These are phyloP conservation scores for Fusarium temperatum DNA, from an alignment of 2,329 filamentous ascomycete genomes.

Conservation along the genomic window DNA sequence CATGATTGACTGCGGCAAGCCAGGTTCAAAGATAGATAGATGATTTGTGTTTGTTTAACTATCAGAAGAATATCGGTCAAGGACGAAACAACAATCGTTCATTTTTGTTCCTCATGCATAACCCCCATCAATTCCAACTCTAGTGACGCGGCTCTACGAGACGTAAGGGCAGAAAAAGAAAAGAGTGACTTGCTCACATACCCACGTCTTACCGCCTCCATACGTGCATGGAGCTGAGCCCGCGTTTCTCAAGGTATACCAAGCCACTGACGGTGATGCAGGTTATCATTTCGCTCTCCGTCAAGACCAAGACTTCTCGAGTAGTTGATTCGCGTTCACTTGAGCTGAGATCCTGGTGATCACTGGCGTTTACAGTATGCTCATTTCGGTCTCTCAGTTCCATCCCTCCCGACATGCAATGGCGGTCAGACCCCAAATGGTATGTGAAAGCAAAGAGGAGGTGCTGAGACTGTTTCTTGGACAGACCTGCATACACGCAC, in stretches of 20 bases:
- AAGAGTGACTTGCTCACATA: background rate
- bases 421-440: background rate
- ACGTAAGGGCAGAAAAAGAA: background rate
- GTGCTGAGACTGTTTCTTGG: background rate
- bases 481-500: background rate
- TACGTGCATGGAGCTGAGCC: background rate
- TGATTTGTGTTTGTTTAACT: background rate
- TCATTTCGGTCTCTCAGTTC: background rate
- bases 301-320: background rate
- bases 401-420: background rate
- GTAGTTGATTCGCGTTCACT: background rate
- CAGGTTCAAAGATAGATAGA: background rate
- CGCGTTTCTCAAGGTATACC: background rate
- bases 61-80: background rate
- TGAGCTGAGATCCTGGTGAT: background rate
- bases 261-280: background rate
- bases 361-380: background rate
- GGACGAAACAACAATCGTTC: background rate
- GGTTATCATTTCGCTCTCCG: background rate
- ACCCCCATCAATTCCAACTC: background rate
- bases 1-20: background rate
- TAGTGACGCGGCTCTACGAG: background rate
- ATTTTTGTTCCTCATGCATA: background rate
- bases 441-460: background rate
- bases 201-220: background rate